Conservation (phyloP, 805 yeast species). For the Teunomyces gatunensis region DNA sequence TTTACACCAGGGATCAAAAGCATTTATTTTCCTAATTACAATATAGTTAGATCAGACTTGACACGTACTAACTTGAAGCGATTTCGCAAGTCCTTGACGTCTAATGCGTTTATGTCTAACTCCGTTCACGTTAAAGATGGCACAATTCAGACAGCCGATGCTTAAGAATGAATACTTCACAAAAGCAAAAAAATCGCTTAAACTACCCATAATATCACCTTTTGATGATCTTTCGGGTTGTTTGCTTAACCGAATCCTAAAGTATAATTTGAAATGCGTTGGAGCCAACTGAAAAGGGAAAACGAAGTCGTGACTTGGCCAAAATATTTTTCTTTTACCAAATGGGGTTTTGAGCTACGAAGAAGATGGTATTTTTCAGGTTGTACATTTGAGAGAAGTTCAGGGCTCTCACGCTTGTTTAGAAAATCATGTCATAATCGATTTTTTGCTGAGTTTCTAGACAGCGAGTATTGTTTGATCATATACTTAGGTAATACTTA, state of each 20-base stretch:
- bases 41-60: not conserved
- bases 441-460: not conserved
- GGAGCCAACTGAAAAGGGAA: not conserved
- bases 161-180: not conserved
- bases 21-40: slow-evolving; percentile 3
- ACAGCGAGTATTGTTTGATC: not conserved
- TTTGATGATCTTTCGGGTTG: not conserved
- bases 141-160: no score
- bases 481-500: not conserved
- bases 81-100: not conserved
- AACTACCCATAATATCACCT: not conserved
- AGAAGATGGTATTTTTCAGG: not conserved
- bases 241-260: not conserved
- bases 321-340: not conserved
- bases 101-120: not conserved
- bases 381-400: not conserved
- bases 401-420: not conserved
- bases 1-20: not conserved
- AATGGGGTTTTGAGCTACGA: not conserved
- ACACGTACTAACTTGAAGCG: not conserved
- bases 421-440: not conserved
- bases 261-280: not conserved
- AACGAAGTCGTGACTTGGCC: not conserved
- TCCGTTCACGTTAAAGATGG: not conserved
- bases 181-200: not conserved